These are phyloP conservation scores for Golubevia sp. DNA, from an alignment of 1,284 basidiomycete genomes.

Conservation along the genomic window DNA sequence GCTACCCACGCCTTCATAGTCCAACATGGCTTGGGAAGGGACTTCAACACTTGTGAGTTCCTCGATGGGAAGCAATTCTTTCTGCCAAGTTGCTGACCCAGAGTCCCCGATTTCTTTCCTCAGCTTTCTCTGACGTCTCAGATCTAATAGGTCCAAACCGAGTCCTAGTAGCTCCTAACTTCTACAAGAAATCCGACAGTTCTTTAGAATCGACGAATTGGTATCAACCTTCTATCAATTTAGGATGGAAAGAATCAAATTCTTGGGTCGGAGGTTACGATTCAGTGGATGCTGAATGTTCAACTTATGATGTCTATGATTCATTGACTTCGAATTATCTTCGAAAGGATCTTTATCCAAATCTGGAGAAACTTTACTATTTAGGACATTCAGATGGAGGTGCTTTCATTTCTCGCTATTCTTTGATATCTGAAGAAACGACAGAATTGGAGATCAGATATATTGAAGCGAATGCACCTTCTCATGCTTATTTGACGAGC, in stretches of 20 bases:
- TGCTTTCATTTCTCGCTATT: slow-evolving; percentile 27
- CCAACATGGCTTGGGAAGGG: slow-evolving; percentile 24
- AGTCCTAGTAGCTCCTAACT: not conserved
- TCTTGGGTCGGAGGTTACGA: not conserved
- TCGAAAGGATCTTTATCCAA: slow-evolving; percentile 23
- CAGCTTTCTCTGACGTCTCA: not conserved
- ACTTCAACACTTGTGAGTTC: slow-evolving; percentile 16
- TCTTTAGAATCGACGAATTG: not conserved
- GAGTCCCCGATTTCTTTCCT: too few species aligned
- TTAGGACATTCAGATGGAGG: slow-evolving; percentile 31
- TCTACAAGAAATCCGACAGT: not conserved
- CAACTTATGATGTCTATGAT: slow-evolving; percentile 34
- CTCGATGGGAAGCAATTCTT: too few species aligned
- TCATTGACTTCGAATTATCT: slow-evolving; percentile 15
- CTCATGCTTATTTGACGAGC: slow-evolving; percentile 34
- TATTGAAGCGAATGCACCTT: slow-evolving; percentile 30
- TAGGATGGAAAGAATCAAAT: not conserved
- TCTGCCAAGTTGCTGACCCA: too few species aligned
- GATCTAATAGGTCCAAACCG: not conserved
- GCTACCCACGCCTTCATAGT: slow-evolving; percentile 9
- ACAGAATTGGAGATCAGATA: slow-evolving; percentile 9
- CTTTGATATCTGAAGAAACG: slow-evolving; percentile 14
- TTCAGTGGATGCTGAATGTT: not conserved
- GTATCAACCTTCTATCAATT: not conserved
- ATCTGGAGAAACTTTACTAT: slow-evolving; percentile 17